Conservation (phyloP, 805 yeast genomes). For the Candida montana region DNA sequence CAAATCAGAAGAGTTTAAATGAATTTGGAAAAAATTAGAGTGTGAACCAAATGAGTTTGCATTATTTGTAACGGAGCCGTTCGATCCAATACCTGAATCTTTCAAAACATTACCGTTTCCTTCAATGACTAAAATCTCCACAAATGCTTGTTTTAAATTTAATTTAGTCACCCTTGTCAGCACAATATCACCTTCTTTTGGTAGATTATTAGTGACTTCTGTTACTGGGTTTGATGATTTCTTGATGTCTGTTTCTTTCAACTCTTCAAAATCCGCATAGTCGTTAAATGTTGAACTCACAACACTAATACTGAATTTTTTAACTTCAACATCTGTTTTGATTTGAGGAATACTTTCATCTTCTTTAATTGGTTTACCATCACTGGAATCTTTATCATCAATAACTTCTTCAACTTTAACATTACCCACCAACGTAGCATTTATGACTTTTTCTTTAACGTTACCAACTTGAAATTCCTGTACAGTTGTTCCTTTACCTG, state of each 20-base stretch:
- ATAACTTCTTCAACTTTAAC: constrained; percentile 30
- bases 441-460: constrained; percentile 35
- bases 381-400: constrained; percentile 13
- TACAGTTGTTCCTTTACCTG: constrained; percentile 64
- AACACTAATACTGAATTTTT: constrained; percentile 26
- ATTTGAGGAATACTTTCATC: constrained; percentile 1
- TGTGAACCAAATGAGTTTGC: constrained; percentile 55
- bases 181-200: constrained; percentile 81
- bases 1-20: constrained; percentile 55
- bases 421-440: constrained; percentile 61
- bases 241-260: constrained; percentile 1
- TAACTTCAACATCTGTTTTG: constrained; percentile 14
- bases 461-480: constrained; percentile 39
- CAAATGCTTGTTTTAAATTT: constrained; percentile 62
- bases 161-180: constrained; percentile 68
- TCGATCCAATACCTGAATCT: constrained; percentile 65
- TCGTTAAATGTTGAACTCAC: constrained; percentile 15
- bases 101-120: constrained; percentile 49
- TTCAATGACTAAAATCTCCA: constrained; percentile 71
- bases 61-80: constrained; percentile 36
- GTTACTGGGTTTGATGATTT: constrained; percentile 3
- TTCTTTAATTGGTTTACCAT: constrained; percentile 11
- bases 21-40: constrained; percentile 36
- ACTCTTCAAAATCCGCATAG: constrained; percentile 10
- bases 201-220: constrained; percentile 44